These are phyloP conservation scores for Microcos paniculata DNA, from an alignment of 345 rosid genomes.

Conservation along the genomic window DNA sequence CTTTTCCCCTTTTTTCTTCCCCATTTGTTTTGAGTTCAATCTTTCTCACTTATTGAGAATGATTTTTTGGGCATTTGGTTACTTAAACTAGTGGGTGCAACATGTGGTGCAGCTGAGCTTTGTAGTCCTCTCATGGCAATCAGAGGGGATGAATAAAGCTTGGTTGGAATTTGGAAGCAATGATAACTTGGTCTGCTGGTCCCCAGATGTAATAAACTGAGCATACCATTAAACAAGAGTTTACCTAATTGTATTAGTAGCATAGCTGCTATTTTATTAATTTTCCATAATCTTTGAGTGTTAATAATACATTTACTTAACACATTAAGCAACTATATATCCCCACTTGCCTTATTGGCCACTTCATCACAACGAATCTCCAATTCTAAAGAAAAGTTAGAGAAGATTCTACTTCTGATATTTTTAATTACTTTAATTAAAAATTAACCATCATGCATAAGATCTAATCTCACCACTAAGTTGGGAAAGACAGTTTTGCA, in stretches of 20 bases:
- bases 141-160: neutral
- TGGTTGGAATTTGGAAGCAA: neutral
- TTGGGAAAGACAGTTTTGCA: constrained; percentile 20
- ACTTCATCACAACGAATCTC: constrained; percentile 13
- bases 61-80: too few relatives aligned
- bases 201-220: too few relatives aligned
- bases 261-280: neutral
- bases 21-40: too few relatives aligned
- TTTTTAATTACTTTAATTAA: neutral
- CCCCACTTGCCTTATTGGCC: constrained; percentile 31
- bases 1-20: too few relatives aligned
- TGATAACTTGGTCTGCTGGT: neutral
- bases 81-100: too few relatives aligned
- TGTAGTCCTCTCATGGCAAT: neutral
- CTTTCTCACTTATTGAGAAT: too few relatives aligned
- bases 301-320: neutral
- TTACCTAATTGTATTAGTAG: too few relatives aligned
- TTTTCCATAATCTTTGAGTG: neutral
- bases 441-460: neutral
- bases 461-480: constrained; percentile 25
- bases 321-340: neutral
- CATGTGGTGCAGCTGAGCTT: neutral
- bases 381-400: constrained; percentile 6
- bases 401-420: constrained; percentile 22
- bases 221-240: too few relatives aligned